These are phyloP conservation scores for Acarospora socialis DNA, from an alignment of 2,329 filamentous ascomycete genomes.

Conservation along the genomic window DNA sequence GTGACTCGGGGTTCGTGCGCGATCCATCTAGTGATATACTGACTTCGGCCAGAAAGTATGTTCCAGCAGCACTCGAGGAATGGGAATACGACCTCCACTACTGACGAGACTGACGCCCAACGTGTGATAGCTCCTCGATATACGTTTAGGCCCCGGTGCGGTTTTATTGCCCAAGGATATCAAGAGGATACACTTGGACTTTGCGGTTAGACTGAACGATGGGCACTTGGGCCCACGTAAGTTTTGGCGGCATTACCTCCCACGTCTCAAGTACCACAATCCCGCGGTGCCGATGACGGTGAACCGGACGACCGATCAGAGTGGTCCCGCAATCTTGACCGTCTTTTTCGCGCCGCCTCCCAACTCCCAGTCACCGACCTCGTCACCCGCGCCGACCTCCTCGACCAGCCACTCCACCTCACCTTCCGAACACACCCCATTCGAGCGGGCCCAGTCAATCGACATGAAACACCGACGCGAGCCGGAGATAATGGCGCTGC, in stretches of 20 bases:
- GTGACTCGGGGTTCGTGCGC: background rate
- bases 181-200: conserved; percentile 30
- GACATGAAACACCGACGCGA: conserved; percentile 27
- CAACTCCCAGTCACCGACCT: conserved; percentile 1
- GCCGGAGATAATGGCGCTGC: conserved; percentile 29
- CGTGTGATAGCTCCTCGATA: conserved; percentile 48
- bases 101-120: conserved; percentile 17
- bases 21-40: conserved; percentile 1
- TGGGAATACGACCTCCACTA: conserved; percentile 7
- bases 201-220: conserved; percentile 28
- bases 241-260: conserved; percentile 76
- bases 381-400: conserved; percentile 11
- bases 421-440: conserved; percentile 20
- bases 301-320: conserved; percentile 48
- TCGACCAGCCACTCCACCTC: conserved; percentile 20
- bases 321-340: conserved; percentile 45
- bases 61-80: conserved; percentile 13
- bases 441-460: conserved; percentile 23
- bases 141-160: conserved; percentile 73
- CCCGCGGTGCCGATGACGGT: conserved; percentile 72
- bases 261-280: conserved; percentile 88
- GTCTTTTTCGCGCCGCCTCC: conserved; percentile 40
- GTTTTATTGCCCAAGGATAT: conserved; percentile 52
- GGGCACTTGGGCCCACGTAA: conserved; percentile 44
- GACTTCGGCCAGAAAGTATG: conserved; percentile 29